A percentile compares a stretch with the other conserved stretches of the same genome.
These are phyloP conservation scores for Neoscytalidium dimidiatum DNA, from an alignment of 2,329 filamentous ascomycete genomes.

Conservation along the genomic window DNA sequence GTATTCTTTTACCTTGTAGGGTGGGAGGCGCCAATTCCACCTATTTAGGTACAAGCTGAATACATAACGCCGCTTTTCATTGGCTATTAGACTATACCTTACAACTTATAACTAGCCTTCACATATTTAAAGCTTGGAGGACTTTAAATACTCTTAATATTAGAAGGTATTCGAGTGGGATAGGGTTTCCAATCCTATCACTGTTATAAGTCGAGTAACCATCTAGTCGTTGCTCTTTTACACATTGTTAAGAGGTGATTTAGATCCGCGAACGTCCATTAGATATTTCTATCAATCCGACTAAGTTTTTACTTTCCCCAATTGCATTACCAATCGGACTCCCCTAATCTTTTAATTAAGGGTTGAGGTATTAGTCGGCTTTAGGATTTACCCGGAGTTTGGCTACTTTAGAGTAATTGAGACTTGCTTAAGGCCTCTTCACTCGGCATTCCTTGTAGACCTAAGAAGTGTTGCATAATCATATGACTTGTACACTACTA, in stretches of 20 bases:
- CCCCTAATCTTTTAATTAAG: background rate
- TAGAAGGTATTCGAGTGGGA: no score
- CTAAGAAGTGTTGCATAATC: background rate
- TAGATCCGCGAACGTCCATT: background rate
- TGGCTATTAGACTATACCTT: no score
- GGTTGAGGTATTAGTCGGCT: background rate
- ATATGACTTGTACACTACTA: background rate
- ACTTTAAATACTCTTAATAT: no score
- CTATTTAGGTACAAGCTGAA: no score
- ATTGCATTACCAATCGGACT: background rate
- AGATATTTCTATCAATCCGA: background rate
- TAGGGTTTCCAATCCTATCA: no score
- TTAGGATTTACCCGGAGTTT: background rate
- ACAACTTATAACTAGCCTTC: no score
- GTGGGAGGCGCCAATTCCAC: no score
- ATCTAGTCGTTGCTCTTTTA: no score
- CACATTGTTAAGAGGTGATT: background rate
- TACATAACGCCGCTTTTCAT: no score
- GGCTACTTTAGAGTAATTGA: background rate
- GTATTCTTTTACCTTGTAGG: no score
- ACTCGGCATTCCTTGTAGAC: background rate
- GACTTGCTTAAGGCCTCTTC: background rate
- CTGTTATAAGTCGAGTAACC: constrained; percentile 3
- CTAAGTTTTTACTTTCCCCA: background rate
- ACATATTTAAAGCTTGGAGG: no score